These are phyloP conservation scores for Globisporangium middletonii DNA, from an alignment of 352 stramenopile genomes.

Conservation along the genomic window DNA sequence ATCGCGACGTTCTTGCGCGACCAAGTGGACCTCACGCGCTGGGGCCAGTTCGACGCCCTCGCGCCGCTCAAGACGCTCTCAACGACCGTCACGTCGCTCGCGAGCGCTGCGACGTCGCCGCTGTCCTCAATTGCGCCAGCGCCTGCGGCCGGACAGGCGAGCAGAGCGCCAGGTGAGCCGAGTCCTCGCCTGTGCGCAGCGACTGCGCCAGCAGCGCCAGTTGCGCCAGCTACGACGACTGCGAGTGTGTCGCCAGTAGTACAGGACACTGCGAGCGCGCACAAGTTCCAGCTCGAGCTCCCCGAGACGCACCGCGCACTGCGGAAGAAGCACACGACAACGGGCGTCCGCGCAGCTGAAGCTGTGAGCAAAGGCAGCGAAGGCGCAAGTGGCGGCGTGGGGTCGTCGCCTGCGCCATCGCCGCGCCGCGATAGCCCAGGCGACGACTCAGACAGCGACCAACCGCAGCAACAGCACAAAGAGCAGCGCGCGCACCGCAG, in stretches of 20 bases:
- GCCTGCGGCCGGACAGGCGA: slow-evolving; percentile 8
- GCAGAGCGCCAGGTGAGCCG: slow-evolving; percentile 8
- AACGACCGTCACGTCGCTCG: slow-evolving; percentile 22
- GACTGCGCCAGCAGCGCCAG: neutral
- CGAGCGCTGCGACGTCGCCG: slow-evolving; percentile 10
- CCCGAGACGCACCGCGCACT: slow-evolving; percentile 37
- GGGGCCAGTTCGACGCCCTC: slow-evolving; percentile 59
- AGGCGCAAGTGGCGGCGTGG: too few relatives aligned
- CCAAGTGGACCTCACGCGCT: slow-evolving; percentile 66
- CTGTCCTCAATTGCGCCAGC: slow-evolving; percentile 5
- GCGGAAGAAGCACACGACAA: slow-evolving; percentile 23
- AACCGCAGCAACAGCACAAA: neutral
- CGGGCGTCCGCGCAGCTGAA: slow-evolving; percentile 4
- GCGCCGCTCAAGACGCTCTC: slow-evolving; percentile 52
- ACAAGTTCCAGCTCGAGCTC: slow-evolving; percentile 39
- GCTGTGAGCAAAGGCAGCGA: neutral
- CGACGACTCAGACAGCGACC: neutral
- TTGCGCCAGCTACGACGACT: neutral
- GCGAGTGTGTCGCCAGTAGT: neutral
- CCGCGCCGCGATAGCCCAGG: neutral
- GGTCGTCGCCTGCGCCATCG: neutral
- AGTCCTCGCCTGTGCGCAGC: slow-evolving; percentile 10
- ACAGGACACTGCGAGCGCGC: slow-evolving; percentile 6
- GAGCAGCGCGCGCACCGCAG: slow-evolving; percentile 3
- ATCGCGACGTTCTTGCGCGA: slow-evolving; percentile 78